These are phyloP conservation scores for Ehretia macrophylla DNA, from an alignment of 257 asterid species.

Conservation along the genomic window DNA sequence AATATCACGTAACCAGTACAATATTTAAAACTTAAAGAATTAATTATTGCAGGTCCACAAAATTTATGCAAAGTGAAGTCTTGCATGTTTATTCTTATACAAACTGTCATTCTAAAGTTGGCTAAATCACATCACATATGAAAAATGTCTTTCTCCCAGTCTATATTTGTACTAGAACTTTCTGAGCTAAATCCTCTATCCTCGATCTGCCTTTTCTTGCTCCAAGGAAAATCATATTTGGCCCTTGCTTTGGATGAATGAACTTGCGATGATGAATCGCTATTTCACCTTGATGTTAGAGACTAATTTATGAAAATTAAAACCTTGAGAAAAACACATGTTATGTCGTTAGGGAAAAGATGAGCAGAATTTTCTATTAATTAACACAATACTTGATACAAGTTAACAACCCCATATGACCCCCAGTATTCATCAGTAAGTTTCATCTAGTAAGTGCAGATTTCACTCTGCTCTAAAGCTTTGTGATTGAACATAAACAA, in stretches of 20 bases:
- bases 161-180: neutral
- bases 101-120: no score
- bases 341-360: neutral
- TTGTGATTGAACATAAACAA: neutral
- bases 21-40: neutral
- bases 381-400: no score
- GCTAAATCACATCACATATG: neutral
- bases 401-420: no score
- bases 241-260: neutral
- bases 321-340: neutral
- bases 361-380: neutral
- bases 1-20: no score
- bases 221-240: no score
- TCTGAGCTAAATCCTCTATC: neutral
- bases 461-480: neutral
- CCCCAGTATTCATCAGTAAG: neutral
- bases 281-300: neutral
- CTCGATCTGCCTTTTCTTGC: neutral
- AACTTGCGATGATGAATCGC: neutral
- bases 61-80: neutral
- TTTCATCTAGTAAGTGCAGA: neutral
- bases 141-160: neutral
- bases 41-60: neutral
- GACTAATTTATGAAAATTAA: neutral
- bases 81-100: neutral